phyloP scores from a whole-genome alignment of 2,329 filamentous ascomycete genomes.

The Anthostomella pinea region DNA sequence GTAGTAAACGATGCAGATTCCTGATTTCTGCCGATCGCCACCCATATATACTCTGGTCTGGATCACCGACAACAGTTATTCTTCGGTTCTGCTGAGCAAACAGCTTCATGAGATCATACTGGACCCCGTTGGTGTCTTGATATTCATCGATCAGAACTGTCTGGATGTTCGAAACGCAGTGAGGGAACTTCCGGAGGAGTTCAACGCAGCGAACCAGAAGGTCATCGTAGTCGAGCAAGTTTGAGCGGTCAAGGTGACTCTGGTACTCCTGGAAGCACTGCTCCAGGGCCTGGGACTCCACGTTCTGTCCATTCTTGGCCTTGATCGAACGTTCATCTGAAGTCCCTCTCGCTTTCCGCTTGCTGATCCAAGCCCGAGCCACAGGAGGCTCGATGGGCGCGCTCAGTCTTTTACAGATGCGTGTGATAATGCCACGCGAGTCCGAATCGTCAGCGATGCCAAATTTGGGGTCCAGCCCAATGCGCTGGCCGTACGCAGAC shows the following conservation, averaged over 20 bases:
- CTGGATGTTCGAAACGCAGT: slow-evolving; percentile 85
- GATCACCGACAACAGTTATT: slow-evolving; percentile 96
- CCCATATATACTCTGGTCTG: slow-evolving; percentile 96
- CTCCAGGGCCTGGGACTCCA: slow-evolving; percentile 59
- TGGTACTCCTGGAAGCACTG: slow-evolving; percentile 75
- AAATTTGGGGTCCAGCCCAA: slow-evolving; percentile 80
- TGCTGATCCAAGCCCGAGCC: slow-evolving; percentile 75
- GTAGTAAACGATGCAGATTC: slow-evolving; percentile 77
- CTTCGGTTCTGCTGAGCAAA: slow-evolving; percentile 69
- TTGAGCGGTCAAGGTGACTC: slow-evolving; percentile 67
- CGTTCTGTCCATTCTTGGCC: slow-evolving; percentile 41
- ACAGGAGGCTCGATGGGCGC: slow-evolving; percentile 65
- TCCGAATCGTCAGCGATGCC: slow-evolving; percentile 86
- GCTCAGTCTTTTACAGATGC: slow-evolving; percentile 75
- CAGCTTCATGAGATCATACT: slow-evolving; percentile 90
- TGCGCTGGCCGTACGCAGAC: slow-evolving; percentile 76
- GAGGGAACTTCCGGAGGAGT: slow-evolving; percentile 68
- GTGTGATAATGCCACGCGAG: slow-evolving; percentile 72
- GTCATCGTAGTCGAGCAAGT: slow-evolving; percentile 92
- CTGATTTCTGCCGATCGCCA: slow-evolving; percentile 91
- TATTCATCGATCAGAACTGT: slow-evolving; percentile 95
- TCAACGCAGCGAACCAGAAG: slow-evolving; percentile 80
- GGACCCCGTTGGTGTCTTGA: slow-evolving; percentile 92
- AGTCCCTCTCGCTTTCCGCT: slow-evolving; percentile 58
- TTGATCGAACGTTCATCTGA: slow-evolving; percentile 35